Conservation (phyloP, 2,329 filamentous ascomycete species). For the Phaeosphaeriaceae sp. region DNA sequence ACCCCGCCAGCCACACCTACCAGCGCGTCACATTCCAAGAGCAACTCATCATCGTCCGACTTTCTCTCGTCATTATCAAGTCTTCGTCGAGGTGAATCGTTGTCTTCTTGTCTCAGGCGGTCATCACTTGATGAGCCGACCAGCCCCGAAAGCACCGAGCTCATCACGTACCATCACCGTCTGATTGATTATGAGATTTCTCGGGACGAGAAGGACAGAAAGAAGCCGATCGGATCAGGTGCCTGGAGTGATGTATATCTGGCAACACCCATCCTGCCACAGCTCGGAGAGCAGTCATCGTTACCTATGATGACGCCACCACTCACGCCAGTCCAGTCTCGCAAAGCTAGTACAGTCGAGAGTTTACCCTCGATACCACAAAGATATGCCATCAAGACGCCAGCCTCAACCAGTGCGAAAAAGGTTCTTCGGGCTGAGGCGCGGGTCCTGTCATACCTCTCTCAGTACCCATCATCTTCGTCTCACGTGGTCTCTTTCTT, state of each 20-base stretch:
- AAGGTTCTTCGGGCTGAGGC: constrained; percentile 43
- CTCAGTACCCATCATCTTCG: constrained; percentile 28
- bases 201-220: constrained; percentile 29
- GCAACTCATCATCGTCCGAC: constrained; percentile 27
- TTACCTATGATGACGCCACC: constrained; percentile 32
- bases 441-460: constrained; percentile 42
- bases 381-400: constrained; percentile 46
- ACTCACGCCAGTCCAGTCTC: constrained; percentile 33
- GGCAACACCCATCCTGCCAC: constrained; percentile 32
- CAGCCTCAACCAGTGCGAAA: constrained; percentile 37
- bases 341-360: constrained; percentile 18
- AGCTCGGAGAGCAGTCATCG: constrained; percentile 6
- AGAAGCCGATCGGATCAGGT: constrained; percentile 41
- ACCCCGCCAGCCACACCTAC: constrained; percentile 42
- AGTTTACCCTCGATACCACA: constrained; percentile 18
- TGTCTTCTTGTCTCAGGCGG: constrained; percentile 18
- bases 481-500: constrained; percentile 43
- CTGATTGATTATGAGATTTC: constrained; percentile 37
- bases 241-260: constrained; percentile 49
- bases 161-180: constrained; percentile 32
- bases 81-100: constrained; percentile 30
- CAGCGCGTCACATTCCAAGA: constrained; percentile 23
- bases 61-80: constrained; percentile 24
- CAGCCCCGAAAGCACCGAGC: constrained; percentile 29
- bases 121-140: constrained; percentile 24